Conservation (phyloP, 1,284 basidiomycete genomes). For the Cutaneotrichosporon mucoides region DNA sequence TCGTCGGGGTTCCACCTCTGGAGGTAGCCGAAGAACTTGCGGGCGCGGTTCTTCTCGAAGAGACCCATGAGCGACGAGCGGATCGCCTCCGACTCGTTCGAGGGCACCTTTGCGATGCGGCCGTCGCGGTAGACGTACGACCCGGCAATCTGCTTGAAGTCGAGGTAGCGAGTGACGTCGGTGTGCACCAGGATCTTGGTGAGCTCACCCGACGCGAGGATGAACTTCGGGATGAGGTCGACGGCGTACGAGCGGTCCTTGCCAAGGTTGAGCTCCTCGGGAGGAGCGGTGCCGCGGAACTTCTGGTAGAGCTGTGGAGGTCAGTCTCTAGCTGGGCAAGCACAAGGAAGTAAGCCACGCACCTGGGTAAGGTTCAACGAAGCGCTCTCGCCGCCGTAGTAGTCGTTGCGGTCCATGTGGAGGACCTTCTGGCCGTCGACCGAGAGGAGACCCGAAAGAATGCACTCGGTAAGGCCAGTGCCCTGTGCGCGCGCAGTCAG, state of each 20-base stretch:
- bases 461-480: conserved; percentile 96
- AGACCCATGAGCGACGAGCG: conserved; percentile 93
- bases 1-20: conserved; percentile 95
- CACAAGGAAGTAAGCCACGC: conserved; percentile 24
- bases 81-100: conserved; percentile 96
- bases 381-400: conserved; percentile 97
- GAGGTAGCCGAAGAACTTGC: conserved; percentile 98
- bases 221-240: conserved; percentile 92
- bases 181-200: conserved; percentile 99
- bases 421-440: conserved; percentile 99
- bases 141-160: conserved; percentile 99
- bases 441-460: conserved; percentile 91
- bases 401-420: conserved; percentile 99
- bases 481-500: conserved; percentile 51
- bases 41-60: conserved; percentile 96
- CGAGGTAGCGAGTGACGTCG: conserved; percentile 97
- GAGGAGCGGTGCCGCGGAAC: conserved; percentile 65
- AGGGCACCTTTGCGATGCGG: conserved; percentile 95
- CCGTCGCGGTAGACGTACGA: conserved; percentile 97
- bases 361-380: conserved; percentile 97
- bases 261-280: conserved; percentile 63
- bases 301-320: conserved; percentile 81
- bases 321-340: neutral
- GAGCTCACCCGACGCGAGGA: conserved; percentile 96
- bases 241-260: conserved; percentile 94